These are phyloP conservation scores for Tolypocladium tropicale DNA, from an alignment of 2,329 filamentous ascomycete genomes.

Conservation along the genomic window DNA sequence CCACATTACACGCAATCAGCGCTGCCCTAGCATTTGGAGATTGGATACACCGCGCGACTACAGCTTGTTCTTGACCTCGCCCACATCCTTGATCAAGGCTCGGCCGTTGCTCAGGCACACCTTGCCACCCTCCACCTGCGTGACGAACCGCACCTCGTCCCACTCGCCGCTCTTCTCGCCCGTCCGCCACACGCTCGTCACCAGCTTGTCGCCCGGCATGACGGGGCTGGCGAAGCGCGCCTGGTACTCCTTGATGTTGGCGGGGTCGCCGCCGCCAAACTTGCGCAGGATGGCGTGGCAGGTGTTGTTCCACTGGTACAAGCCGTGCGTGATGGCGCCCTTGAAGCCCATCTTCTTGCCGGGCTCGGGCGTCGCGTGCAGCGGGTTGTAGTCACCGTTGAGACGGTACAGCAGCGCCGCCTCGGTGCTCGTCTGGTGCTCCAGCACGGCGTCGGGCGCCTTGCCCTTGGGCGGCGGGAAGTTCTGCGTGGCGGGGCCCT, in stretches of 20 bases:
- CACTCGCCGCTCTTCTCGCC: conserved; percentile 55
- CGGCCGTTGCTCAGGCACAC: conserved; percentile 80
- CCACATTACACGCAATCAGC: not conserved
- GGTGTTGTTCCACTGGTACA: conserved; percentile 78
- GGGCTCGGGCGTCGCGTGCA: conserved; percentile 79
- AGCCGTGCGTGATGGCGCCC: conserved; percentile 78
- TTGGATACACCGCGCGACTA: conserved; percentile 23
- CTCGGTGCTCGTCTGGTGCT: conserved; percentile 60
- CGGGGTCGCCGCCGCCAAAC: conserved; percentile 66
- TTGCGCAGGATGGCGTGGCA: conserved; percentile 62
- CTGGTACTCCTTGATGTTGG: conserved; percentile 80
- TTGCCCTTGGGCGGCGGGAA: conserved; percentile 67
- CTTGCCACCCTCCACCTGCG: conserved; percentile 70
- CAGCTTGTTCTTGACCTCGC: conserved; percentile 49
- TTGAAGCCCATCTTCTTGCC: conserved; percentile 86
- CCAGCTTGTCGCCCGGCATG: conserved; percentile 70
- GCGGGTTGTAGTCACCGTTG: conserved; percentile 90
- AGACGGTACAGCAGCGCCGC: conserved; percentile 72
- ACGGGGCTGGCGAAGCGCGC: conserved; percentile 81
- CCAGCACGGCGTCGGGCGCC: conserved; percentile 62
- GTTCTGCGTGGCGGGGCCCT: conserved; percentile 70
- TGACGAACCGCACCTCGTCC: conserved; percentile 77
- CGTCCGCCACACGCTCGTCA: conserved; percentile 72
- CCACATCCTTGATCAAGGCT: conserved; percentile 60
- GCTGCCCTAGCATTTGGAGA: not conserved